These are phyloP conservation scores for Haberlea rhodopensis DNA, from an alignment of 257 asterid genomes.

Conservation along the genomic window DNA sequence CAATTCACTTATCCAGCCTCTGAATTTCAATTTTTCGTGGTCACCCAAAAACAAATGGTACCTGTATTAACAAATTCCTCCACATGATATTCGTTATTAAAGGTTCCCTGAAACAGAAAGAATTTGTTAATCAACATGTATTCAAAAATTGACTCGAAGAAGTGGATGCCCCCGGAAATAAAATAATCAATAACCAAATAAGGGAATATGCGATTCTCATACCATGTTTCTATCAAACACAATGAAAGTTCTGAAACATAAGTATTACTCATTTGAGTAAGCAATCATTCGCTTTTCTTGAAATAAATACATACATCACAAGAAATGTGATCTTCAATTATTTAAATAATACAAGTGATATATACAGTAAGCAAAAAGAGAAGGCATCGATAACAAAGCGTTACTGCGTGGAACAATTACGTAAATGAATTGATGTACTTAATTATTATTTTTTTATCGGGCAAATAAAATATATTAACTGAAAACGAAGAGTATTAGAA, in stretches of 20 bases:
- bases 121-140: constrained; percentile 21
- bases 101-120: constrained; percentile 71
- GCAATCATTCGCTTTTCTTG: too few relatives aligned
- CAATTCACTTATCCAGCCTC: too few relatives aligned
- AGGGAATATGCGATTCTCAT: not conserved
- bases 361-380: not conserved
- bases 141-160: not conserved
- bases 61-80: constrained; percentile 93
- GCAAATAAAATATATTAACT: too few relatives aligned
- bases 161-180: not conserved
- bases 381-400: not conserved
- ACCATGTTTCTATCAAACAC: not conserved
- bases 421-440: not conserved
- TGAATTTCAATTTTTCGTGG: not conserved
- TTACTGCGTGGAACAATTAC: not conserved
- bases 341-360: too few relatives aligned
- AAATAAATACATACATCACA: too few relatives aligned
- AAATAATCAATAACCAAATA: not conserved
- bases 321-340: too few relatives aligned
- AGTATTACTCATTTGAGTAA: too few relatives aligned
- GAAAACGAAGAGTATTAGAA: too few relatives aligned
- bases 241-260: constrained; percentile 1
- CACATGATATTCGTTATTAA: constrained; percentile 94
- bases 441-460: too few relatives aligned
- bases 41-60: constrained; percentile 17